These are phyloP conservation scores for Diaporthe vexans DNA, from an alignment of 2,329 filamentous ascomycete species.

Conservation along the genomic window DNA sequence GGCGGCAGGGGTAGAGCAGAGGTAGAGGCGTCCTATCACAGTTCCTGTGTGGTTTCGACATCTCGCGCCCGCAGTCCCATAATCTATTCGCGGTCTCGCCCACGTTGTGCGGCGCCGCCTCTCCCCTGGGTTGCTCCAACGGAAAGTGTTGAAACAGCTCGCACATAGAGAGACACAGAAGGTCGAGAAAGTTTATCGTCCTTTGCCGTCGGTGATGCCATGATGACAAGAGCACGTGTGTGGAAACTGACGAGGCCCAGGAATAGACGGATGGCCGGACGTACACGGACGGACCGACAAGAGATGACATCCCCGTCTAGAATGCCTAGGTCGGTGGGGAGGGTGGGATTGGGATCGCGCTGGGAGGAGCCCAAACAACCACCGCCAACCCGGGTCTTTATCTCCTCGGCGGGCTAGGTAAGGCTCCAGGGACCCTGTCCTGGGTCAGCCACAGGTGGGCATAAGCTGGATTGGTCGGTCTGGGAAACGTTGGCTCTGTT, in stretches of 20 bases:
- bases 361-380: slow-evolving; percentile 27
- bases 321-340: not conserved
- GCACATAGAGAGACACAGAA: not conserved
- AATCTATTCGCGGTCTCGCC: slow-evolving; percentile 18
- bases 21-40: slow-evolving; percentile 20
- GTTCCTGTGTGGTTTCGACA: slow-evolving; percentile 11
- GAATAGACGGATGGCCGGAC: not conserved
- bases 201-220: slow-evolving; percentile 10
- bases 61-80: not conserved
- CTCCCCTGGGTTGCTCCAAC: slow-evolving; percentile 2
- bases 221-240: not conserved
- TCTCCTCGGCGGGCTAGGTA: slow-evolving; percentile 26
- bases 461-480: slow-evolving; percentile 19
- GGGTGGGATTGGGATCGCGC: slow-evolving; percentile 36
- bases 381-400: slow-evolving; percentile 1
- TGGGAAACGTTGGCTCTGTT: not conserved
- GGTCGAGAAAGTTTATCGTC: not conserved
- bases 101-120: slow-evolving; percentile 12
- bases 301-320: slow-evolving; percentile 21
- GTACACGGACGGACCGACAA: not conserved
- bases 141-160: slow-evolving; percentile 14
- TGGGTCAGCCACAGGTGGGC: not conserved
- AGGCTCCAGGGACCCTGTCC: slow-evolving; percentile 19
- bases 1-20: not conserved
- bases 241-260: not conserved